phyloP scores from a whole-genome alignment of 805 yeast genomes.

The Kregervanrija delftensis region DNA sequence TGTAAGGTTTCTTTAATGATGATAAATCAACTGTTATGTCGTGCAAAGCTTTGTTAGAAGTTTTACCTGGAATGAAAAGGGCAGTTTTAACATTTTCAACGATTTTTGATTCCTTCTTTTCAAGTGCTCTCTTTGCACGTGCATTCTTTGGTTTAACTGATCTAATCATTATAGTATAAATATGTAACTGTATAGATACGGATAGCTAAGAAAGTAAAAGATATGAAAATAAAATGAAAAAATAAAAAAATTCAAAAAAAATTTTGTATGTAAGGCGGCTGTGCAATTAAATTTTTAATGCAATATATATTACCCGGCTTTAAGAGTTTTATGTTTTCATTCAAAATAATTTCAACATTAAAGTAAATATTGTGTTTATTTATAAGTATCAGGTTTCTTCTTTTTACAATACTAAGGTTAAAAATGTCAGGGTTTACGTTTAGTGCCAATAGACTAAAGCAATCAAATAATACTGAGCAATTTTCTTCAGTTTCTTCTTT shows the following conservation, averaged over 20 bases:
- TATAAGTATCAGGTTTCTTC: too few species aligned
- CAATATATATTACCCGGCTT: too few species aligned
- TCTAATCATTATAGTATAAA: slow-evolving; percentile 29
- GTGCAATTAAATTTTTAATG: too few species aligned
- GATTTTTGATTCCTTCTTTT: slow-evolving; percentile 79
- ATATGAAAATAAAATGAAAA: too few species aligned
- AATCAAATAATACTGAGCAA: not conserved
- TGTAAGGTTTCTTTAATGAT: slow-evolving; percentile 85
- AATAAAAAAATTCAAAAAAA: too few species aligned
- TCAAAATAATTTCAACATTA: too few species aligned
- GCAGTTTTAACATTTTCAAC: slow-evolving; percentile 89
- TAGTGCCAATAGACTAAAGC: slow-evolving; percentile 15
- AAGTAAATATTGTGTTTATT: too few species aligned
- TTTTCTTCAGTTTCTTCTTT: too few species aligned
- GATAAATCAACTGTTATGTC: slow-evolving; percentile 85
- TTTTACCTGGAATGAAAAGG: slow-evolving; percentile 83
- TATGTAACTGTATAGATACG: too few species aligned
- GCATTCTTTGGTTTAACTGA: slow-evolving; percentile 84
- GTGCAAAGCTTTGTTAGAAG: slow-evolving; percentile 71
- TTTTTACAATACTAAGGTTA: not conserved
- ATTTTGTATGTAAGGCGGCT: too few species aligned
- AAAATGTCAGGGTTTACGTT: slow-evolving; percentile 14
- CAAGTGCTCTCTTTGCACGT: slow-evolving; percentile 90
- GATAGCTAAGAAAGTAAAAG: too few species aligned
- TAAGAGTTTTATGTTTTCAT: too few species aligned